These are phyloP conservation scores for Tuber calosporum DNA, from an alignment of 495 filamentous ascomycete species.

Conservation along the genomic window DNA sequence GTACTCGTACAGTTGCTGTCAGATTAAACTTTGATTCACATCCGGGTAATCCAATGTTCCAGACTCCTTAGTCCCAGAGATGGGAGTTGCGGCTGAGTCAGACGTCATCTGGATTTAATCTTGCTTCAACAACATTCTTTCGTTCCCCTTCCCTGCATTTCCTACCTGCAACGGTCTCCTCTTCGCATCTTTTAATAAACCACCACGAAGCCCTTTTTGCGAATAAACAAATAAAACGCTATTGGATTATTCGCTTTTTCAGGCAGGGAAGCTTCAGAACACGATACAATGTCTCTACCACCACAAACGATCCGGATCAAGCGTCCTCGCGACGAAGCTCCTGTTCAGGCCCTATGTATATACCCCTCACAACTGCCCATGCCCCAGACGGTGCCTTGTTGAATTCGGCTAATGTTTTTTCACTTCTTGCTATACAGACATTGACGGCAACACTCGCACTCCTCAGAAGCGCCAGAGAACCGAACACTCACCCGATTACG, in stretches of 20 bases:
- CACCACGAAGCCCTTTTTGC: neutral
- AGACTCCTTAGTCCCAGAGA: neutral
- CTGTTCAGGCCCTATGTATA: slow-evolving; percentile 35
- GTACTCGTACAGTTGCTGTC: neutral
- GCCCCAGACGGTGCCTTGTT: neutral
- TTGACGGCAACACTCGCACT: slow-evolving; percentile 3
- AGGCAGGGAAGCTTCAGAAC: neutral
- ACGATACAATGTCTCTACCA: slow-evolving; percentile 29
- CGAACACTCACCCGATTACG: slow-evolving; percentile 23
- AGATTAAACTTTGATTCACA: neutral
- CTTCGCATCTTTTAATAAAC: neutral
- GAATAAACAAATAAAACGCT: neutral
- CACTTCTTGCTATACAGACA: neutral
- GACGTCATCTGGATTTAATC: neutral
- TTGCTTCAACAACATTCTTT: neutral
- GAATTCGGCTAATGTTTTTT: neutral
- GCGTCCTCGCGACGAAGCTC: slow-evolving; percentile 40
- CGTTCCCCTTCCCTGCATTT: neutral
- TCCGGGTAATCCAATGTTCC: neutral
- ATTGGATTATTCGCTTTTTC: neutral
- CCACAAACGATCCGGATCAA: slow-evolving; percentile 40
- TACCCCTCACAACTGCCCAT: neutral
- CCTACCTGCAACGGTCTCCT: neutral
- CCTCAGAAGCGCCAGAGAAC: slow-evolving; percentile 30
- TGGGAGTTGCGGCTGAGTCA: neutral